A percentile compares a stretch with the other conserved stretches of the same genome.
Conservation (phyloP, 23 red algal species). For the Gracilaria domingensis region DNA sequence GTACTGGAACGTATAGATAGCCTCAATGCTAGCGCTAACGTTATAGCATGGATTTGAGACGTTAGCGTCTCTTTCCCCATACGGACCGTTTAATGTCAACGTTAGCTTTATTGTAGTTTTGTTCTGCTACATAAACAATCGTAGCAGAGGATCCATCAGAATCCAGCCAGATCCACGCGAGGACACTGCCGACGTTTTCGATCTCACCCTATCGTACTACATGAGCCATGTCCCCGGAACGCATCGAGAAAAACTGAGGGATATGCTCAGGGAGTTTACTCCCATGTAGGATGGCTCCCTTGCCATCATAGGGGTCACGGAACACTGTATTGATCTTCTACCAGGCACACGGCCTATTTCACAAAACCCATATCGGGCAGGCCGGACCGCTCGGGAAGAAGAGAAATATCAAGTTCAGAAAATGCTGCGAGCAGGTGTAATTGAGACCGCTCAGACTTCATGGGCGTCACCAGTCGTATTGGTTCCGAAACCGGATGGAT, state of each 20-base stretch:
- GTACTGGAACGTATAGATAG: too few species aligned
- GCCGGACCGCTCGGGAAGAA: not conserved
- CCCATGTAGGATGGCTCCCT: not conserved
- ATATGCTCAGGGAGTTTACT: not conserved
- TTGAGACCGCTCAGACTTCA: slow-evolving; percentile 10
- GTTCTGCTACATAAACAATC: too few species aligned
- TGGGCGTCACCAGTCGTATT: slow-evolving; percentile 34
- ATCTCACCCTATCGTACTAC: too few species aligned
- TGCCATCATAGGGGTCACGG: not conserved
- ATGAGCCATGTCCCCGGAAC: not conserved
- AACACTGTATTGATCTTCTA: not conserved
- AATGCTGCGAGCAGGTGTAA: slow-evolving; percentile 6
- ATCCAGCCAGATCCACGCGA: too few species aligned
- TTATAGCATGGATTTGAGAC: too few species aligned
- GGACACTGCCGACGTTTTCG: too few species aligned
- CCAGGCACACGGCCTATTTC: not conserved
- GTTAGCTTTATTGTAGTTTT: too few species aligned
- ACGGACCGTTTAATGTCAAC: too few species aligned
- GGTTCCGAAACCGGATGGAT: slow-evolving; percentile 42
- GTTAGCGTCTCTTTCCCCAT: too few species aligned
- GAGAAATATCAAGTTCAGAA: slow-evolving; percentile 2
- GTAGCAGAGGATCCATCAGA: too few species aligned
- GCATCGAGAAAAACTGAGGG: not conserved
- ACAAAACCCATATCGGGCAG: not conserved
- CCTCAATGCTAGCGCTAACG: too few species aligned